Conservation (phyloP, 1,139 yeast genomes). For the Debaryomyces singareniensis region DNA sequence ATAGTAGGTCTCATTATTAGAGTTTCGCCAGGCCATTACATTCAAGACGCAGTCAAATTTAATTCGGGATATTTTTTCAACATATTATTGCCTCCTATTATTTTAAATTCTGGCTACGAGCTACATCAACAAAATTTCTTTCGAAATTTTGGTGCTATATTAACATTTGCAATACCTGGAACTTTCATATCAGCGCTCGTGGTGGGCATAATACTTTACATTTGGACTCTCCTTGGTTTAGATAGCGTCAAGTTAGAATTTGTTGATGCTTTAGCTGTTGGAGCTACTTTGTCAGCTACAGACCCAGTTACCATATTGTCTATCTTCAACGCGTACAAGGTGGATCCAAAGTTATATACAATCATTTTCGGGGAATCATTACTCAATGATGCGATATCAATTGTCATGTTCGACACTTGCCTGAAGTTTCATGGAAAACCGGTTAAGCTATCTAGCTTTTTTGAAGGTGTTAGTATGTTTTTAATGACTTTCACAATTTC, state of each 20-base stretch:
- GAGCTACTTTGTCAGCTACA: constrained; percentile 96
- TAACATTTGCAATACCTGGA: constrained; percentile 96
- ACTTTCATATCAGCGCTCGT: constrained; percentile 90
- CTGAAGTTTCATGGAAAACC: constrained; percentile 88
- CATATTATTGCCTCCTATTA: constrained; percentile 90
- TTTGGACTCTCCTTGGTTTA: constrained; percentile 89
- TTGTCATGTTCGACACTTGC: constrained; percentile 98
- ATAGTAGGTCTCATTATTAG: constrained; percentile 87
- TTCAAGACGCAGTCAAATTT: constrained; percentile 94
- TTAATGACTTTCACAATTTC: constrained; percentile 90
- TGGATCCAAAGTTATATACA: constrained; percentile 94
- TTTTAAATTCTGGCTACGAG: constrained; percentile 93
- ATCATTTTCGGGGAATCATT: constrained; percentile 95
- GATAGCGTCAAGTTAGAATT: constrained; percentile 86
- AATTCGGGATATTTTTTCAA: constrained; percentile 93
- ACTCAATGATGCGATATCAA: constrained; percentile 94
- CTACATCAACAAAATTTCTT: constrained; percentile 93
- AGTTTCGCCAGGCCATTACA: constrained; percentile 90
- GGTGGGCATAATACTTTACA: constrained; percentile 72
- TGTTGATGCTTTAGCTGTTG: constrained; percentile 94
- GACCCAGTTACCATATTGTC: constrained; percentile 97
- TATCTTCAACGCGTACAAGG: constrained; percentile 94
- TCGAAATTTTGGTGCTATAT: constrained; percentile 82
- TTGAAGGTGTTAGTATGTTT: constrained; percentile 92
- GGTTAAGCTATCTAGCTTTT: constrained; percentile 68